Evolutionary conservation across 2,329 filamentous ascomycete species (phyloP).

Genomic region (Alternaria tenuissima): DNA sequence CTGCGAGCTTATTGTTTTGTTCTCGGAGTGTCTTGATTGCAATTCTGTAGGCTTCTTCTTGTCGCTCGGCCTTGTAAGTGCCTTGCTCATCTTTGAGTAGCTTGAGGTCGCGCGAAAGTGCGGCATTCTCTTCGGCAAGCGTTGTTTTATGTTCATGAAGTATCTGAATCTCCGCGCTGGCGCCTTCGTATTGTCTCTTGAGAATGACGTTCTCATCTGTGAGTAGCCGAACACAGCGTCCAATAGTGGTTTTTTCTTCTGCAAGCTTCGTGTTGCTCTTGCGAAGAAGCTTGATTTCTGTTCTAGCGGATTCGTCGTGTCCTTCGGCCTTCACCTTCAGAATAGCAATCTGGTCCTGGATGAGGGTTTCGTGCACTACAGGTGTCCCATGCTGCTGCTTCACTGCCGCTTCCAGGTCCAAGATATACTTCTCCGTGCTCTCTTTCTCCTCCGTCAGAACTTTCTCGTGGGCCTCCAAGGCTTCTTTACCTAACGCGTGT

Average conservation of each 20-base stretch:
- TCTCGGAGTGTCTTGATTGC: background rate
- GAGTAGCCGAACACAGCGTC: background rate
- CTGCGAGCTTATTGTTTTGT: background rate
- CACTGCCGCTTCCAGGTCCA: constrained; percentile 6
- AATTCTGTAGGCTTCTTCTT: background rate
- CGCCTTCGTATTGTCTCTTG: background rate
- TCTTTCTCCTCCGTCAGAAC: constrained; percentile 1
- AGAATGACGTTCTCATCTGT: background rate
- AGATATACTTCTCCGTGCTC: constrained; percentile 6
- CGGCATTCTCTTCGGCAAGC: background rate
- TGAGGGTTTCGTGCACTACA: background rate
- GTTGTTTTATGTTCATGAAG: constrained; percentile 1
- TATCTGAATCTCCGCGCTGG: background rate
- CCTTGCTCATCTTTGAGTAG: background rate
- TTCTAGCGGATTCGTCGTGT: background rate
- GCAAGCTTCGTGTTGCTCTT: constrained; percentile 2
- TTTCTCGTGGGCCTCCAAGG: background rate
- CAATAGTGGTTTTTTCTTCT: background rate
- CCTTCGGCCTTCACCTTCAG: constrained; percentile 3
- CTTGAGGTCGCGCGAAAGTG: background rate
- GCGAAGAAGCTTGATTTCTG: constrained; percentile 5
- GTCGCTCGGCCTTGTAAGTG: background rate
- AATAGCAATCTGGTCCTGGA: background rate
- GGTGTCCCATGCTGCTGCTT: background rate
- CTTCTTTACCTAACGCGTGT: constrained; percentile 6